Conservation (phyloP, 1,284 basidiomycete species). For the Boletus semigastroideus region DNA sequence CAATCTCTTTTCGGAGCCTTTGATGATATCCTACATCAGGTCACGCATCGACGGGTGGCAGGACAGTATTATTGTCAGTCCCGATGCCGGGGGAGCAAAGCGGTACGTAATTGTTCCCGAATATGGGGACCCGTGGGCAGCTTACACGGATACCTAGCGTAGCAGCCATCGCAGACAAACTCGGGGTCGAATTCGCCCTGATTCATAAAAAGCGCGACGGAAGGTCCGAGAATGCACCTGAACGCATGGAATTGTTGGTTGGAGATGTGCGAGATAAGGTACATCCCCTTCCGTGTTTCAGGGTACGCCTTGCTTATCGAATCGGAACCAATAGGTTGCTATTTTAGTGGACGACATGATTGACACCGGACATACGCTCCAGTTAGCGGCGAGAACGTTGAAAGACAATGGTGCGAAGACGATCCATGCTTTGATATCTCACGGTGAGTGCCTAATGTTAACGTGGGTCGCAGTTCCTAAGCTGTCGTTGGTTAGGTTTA, state of each 20-base stretch:
- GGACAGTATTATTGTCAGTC: conserved; percentile 91
- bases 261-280: conserved; percentile 96
- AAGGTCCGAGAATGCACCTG: conserved; percentile 56
- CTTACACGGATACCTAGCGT: conserved; percentile 52
- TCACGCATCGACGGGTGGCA: conserved; percentile 84
- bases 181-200: conserved; percentile 94
- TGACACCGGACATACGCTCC: conserved; percentile 89
- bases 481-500: conserved; percentile 56
- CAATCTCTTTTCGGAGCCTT: conserved; percentile 89
- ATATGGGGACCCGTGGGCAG: neutral
- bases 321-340: conserved; percentile 56
- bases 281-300: conserved; percentile 17
- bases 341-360: conserved; percentile 99
- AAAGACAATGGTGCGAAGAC: conserved; percentile 86
- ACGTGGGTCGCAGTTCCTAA: conserved; percentile 3
- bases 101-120: conserved; percentile 55
- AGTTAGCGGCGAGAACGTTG: conserved; percentile 83
- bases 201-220: conserved; percentile 90
- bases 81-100: conserved; percentile 98
- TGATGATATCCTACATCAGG: conserved; percentile 91
- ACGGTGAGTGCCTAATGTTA: conserved; percentile 58
- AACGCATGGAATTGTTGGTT: conserved; percentile 92
- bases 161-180: conserved; percentile 92
- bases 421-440: conserved; percentile 89
- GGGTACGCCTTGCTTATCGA: conserved; percentile 4